Evolutionary conservation across 2,329 filamentous ascomycete species (phyloP).

Genomic region (Arthrobotrys iridis): DNA sequence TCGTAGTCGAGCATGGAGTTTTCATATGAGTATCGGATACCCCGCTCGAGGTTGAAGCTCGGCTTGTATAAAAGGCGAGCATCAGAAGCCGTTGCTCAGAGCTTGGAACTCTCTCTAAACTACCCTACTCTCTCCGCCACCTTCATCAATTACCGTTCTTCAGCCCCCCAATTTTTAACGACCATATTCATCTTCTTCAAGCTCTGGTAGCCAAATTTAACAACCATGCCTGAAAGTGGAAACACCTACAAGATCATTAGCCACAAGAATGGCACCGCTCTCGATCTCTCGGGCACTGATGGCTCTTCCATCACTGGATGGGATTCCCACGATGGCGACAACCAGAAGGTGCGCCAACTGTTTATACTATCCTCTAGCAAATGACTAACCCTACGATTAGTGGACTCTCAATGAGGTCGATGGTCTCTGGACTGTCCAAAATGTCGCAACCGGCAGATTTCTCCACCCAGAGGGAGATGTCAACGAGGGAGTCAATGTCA

Average conservation of each 20-base stretch:
- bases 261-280: slow-evolving; percentile 2
- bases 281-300: slow-evolving; percentile 25
- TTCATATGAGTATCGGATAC: not conserved
- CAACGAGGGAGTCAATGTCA: not conserved
- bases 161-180: not conserved
- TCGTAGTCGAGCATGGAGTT: not conserved
- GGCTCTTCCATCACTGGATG: slow-evolving; percentile 9
- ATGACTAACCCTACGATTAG: not conserved
- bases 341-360: slow-evolving; percentile 3
- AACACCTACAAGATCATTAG: slow-evolving; percentile 28
- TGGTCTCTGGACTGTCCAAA: not conserved
- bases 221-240: slow-evolving; percentile 5
- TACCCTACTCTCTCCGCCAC: not conserved
- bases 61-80: slow-evolving; percentile 6
- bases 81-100: not conserved
- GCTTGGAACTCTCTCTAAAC: not conserved
- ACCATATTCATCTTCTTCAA: not conserved
- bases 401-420: not conserved
- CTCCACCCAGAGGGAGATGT: not conserved
- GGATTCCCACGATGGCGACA: slow-evolving; percentile 18
- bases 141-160: not conserved
- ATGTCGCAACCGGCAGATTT: not conserved
- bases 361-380: not conserved
- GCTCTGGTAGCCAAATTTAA: slow-evolving; percentile 6
- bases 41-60: slow-evolving; percentile 17